phyloP scores from a whole-genome alignment of 305 asterid genomes.

The Solanum aculeatissimum region DNA sequence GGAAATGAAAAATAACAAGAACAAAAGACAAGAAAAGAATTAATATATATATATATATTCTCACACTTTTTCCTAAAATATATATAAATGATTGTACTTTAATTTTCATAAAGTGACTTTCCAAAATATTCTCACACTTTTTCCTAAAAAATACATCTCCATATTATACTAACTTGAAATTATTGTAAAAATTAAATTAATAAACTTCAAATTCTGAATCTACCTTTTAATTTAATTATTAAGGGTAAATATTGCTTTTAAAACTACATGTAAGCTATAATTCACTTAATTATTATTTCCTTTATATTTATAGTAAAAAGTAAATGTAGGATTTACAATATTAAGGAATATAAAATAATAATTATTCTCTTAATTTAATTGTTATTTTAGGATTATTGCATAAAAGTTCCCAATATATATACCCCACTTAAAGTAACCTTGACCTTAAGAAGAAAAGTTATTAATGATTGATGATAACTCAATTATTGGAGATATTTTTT shows the following conservation, averaged over 20 bases:
- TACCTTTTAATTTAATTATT: not conserved
- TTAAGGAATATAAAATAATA: not conserved
- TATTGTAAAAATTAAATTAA: too few species aligned
- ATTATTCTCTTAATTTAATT: not conserved
- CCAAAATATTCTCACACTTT: not conserved
- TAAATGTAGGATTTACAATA: not conserved
- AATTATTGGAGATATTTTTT: not conserved
- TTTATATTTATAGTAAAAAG: not conserved
- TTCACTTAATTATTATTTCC: not conserved
- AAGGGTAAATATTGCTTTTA: not conserved
- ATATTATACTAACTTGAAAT: not conserved
- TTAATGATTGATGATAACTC: not conserved
- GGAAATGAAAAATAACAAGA: not conserved
- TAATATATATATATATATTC: too few species aligned
- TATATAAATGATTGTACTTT: not conserved
- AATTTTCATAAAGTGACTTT: not conserved
- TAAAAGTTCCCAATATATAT: not conserved
- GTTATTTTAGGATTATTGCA: not conserved
- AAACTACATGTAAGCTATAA: not conserved
- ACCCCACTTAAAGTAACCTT: not conserved
- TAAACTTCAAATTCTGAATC: not conserved
- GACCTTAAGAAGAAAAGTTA: not conserved
- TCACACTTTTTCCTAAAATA: too few species aligned
- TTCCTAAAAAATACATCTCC: not conserved
- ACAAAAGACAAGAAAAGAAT: not conserved